phyloP scores from a whole-genome alignment of 768 basidiomycete genomes.

The Pisolithus tinctorius region DNA sequence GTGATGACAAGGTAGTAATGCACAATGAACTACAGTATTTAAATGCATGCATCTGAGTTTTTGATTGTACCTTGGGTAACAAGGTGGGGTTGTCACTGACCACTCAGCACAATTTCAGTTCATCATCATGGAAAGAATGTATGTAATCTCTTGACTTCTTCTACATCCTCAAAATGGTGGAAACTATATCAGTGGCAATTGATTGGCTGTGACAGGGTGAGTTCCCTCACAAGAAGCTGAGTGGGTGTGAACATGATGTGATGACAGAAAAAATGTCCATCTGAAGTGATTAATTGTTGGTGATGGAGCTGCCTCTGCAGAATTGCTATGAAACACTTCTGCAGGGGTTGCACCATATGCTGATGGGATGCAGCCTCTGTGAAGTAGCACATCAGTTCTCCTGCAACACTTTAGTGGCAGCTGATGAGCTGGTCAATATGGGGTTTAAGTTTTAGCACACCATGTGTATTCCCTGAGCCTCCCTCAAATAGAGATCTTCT shows the following conservation, averaged over 20 bases:
- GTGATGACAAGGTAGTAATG: no score
- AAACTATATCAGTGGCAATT: no score
- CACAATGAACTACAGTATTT: no score
- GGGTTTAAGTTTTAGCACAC: constrained; percentile 42
- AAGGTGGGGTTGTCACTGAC: no score
- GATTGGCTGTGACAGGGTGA: no score
- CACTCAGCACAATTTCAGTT: no score
- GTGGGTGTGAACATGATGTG: constrained; percentile 77
- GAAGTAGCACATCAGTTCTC: constrained; percentile 50
- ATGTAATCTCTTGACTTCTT: no score
- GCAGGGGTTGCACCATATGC: constrained; percentile 35
- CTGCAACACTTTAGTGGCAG: constrained; percentile 29
- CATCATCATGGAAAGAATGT: no score
- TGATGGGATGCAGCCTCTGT: constrained; percentile 40
- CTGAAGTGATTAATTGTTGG: constrained; percentile 17
- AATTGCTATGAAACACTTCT: constrained; percentile 40
- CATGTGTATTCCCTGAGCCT: constrained; percentile 52
- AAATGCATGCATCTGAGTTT: no score
- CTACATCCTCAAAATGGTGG: no score
- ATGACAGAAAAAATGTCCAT: constrained; percentile 54
- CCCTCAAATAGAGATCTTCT: constrained; percentile 59
- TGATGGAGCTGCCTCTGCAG: constrained; percentile 11
- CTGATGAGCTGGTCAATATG: constrained; percentile 37
- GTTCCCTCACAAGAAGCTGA: no score
- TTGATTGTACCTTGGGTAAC: no score